Evolutionary conservation across 352 stramenopile genomes (phyloP).

Genomic region (Thraustochytrium striatum): DNA sequence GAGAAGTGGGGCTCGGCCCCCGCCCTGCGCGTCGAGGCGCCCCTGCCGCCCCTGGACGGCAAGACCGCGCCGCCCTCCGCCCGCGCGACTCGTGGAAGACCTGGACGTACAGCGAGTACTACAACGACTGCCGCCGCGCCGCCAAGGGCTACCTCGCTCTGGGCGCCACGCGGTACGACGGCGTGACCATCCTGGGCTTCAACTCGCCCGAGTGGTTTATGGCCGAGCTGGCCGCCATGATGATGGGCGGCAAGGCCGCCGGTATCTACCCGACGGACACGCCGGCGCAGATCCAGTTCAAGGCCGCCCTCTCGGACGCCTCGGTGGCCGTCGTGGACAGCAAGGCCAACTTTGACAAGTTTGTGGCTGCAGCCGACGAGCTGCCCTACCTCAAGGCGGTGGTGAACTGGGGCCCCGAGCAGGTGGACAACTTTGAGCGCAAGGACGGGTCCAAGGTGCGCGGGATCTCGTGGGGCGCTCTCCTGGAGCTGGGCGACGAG

Average conservation of each 20-base stretch:
- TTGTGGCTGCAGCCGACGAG: slow-evolving; percentile 2
- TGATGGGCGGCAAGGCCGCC: slow-evolving; percentile 70
- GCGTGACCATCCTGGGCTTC: slow-evolving; percentile 81
- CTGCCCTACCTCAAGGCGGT: slow-evolving; percentile 48
- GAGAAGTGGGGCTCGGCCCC: slow-evolving; percentile 6
- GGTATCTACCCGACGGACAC: slow-evolving; percentile 85
- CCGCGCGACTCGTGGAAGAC: slow-evolving; percentile 26
- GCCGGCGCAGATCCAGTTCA: slow-evolving; percentile 52
- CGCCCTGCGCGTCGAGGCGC: slow-evolving; percentile 20
- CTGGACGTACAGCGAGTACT: slow-evolving; percentile 55
- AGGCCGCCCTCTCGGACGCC: slow-evolving; percentile 18
- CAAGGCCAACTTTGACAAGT: slow-evolving; percentile 17
- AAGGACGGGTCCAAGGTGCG: slow-evolving; percentile 25
- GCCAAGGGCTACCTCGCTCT: slow-evolving; percentile 71
- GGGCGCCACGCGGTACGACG: slow-evolving; percentile 68
- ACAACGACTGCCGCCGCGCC: slow-evolving; percentile 69
- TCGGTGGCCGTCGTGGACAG: slow-evolving; percentile 31
- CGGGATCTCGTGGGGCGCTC: slow-evolving; percentile 5
- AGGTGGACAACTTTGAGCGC: not conserved
- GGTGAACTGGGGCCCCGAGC: slow-evolving; percentile 17
- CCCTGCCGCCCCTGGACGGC: not conserved
- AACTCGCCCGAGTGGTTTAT: slow-evolving; percentile 80
- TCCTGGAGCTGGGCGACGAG: slow-evolving; percentile 56
- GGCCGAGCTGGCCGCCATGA: slow-evolving; percentile 73
- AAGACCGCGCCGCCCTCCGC: not conserved